A percentile compares a stretch with the other conserved stretches of the same genome.
phyloP scores from a whole-genome alignment of 352 stramenopile genomes.

The Elongisporangium undulatum region DNA sequence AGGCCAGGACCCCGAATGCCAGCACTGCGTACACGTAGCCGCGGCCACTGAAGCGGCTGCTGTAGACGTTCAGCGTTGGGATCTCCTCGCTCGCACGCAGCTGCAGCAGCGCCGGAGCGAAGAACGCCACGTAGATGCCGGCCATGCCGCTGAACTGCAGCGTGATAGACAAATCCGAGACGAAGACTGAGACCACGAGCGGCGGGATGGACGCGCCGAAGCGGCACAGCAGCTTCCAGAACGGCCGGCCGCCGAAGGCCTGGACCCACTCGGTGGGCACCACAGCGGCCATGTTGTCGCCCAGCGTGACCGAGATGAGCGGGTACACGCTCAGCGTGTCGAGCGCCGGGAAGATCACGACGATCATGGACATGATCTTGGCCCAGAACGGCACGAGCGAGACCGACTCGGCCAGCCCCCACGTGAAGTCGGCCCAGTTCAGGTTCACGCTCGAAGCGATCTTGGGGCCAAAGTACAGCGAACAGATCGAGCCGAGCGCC shows the following conservation, averaged over 20 bases:
- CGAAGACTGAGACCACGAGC: slow-evolving; percentile 71
- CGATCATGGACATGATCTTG: slow-evolving; percentile 65
- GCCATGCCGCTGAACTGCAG: slow-evolving; percentile 82
- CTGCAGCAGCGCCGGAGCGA: slow-evolving; percentile 70
- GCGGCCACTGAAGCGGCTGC: slow-evolving; percentile 47
- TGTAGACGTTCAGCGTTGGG: slow-evolving; percentile 52
- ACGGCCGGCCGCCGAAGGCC: slow-evolving; percentile 21
- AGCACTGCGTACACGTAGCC: slow-evolving; percentile 58
- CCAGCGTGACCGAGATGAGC: slow-evolving; percentile 90
- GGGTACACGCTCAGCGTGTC: slow-evolving; percentile 90
- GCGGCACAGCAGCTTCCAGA: slow-evolving; percentile 75
- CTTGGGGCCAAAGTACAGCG: slow-evolving; percentile 81
- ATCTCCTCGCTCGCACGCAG: slow-evolving; percentile 48
- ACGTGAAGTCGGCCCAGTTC: slow-evolving; percentile 89
- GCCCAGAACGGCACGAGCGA: slow-evolving; percentile 51
- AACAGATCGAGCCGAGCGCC: slow-evolving; percentile 62
- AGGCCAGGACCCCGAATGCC: slow-evolving; percentile 55
- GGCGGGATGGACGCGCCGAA: slow-evolving; percentile 76
- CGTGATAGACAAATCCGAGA: slow-evolving; percentile 82
- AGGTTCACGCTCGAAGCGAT: slow-evolving; percentile 86
- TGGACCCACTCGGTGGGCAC: slow-evolving; percentile 36
- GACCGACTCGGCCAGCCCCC: slow-evolving; percentile 52
- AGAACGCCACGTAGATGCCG: slow-evolving; percentile 81
- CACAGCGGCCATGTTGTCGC: slow-evolving; percentile 83
- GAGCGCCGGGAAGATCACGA: slow-evolving; percentile 87